Conservation (phyloP, 257 asterid genomes). For the Fraxinus cuspidata region DNA sequence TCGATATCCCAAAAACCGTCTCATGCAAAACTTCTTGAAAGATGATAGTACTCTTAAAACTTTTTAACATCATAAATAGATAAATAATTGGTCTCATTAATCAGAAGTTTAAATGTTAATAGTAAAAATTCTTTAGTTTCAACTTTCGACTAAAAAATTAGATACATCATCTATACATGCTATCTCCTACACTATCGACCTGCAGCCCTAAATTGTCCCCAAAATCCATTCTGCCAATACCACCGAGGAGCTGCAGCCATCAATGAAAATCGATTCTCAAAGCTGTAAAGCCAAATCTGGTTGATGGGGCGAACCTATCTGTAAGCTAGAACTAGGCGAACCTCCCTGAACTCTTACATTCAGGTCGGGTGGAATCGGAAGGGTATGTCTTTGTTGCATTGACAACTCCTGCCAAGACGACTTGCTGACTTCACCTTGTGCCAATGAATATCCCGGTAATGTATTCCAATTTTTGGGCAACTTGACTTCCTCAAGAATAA, state of each 20-base stretch:
- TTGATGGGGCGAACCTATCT: slow-evolving; percentile 71
- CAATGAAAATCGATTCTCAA: slow-evolving; percentile 35
- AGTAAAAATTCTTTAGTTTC: slow-evolving; percentile 29
- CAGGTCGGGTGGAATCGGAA: slow-evolving; percentile 60
- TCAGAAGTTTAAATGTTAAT: slow-evolving; percentile 36
- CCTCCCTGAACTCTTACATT: slow-evolving; percentile 56
- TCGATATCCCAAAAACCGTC: background rate
- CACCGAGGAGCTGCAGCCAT: slow-evolving; percentile 26
- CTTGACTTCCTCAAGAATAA: slow-evolving; percentile 26
- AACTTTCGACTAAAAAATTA: slow-evolving; percentile 41
- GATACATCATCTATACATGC: slow-evolving; percentile 61
- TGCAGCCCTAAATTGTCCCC: slow-evolving; percentile 16
- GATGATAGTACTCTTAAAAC: background rate
- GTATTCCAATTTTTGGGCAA: slow-evolving; percentile 26
- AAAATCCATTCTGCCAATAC: slow-evolving; percentile 17
- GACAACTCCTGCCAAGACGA: slow-evolving; percentile 26
- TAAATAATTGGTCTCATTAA: slow-evolving; percentile 14
- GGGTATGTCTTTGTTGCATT: slow-evolving; percentile 32
- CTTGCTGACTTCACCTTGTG: slow-evolving; percentile 31
- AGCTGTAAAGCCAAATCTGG: slow-evolving; percentile 94
- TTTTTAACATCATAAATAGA: background rate
- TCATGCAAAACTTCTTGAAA: too few relatives aligned
- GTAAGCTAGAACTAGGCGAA: slow-evolving; percentile 78
- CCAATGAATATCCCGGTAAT: slow-evolving; percentile 16
- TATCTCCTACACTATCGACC: slow-evolving; percentile 40